A percentile compares a stretch with the other conserved stretches of the same genome.
Conservation (phyloP, 257 asterid species). For the Capsicum chinense region DNA sequence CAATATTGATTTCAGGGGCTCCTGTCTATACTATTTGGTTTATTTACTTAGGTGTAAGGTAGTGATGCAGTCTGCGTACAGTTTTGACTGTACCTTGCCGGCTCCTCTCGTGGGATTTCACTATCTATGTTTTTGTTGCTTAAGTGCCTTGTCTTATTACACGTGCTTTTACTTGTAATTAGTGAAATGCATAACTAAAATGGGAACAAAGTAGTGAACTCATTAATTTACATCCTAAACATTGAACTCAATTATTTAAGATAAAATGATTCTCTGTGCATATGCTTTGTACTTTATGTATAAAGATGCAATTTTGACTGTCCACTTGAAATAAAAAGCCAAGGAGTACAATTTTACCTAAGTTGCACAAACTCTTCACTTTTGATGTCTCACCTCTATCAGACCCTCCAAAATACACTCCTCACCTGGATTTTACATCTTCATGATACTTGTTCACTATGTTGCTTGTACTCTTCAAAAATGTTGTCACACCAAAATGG, state of each 20-base stretch:
- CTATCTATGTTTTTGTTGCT: too few species aligned
- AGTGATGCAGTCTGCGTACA: too few species aligned
- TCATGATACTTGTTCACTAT: not conserved
- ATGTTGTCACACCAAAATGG: too few species aligned
- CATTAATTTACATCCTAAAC: not conserved
- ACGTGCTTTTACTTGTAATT: conserved; percentile 21
- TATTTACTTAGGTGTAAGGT: not conserved
- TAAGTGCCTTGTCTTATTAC: conserved; percentile 11
- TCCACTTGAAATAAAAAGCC: not conserved
- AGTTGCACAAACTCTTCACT: too few species aligned
- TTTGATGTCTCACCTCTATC: too few species aligned
- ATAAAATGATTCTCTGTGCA: not conserved
- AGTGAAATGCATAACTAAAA: not conserved
- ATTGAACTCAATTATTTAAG: conserved; percentile 15
- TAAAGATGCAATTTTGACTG: not conserved
- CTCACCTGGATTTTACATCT: not conserved
- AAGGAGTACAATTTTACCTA: not conserved
- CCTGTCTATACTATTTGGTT: conserved; percentile 9
- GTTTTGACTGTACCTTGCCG: too few species aligned
- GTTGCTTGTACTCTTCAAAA: too few species aligned
- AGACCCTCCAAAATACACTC: too few species aligned
- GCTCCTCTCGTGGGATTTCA: too few species aligned
- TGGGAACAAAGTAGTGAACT: not conserved
- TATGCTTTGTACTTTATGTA: not conserved
- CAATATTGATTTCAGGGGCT: conserved; percentile 10